A percentile compares a stretch with the other conserved stretches of the same genome.
Conservation (phyloP, 2,329 filamentous ascomycete species). For the Westerdykella sp. region DNA sequence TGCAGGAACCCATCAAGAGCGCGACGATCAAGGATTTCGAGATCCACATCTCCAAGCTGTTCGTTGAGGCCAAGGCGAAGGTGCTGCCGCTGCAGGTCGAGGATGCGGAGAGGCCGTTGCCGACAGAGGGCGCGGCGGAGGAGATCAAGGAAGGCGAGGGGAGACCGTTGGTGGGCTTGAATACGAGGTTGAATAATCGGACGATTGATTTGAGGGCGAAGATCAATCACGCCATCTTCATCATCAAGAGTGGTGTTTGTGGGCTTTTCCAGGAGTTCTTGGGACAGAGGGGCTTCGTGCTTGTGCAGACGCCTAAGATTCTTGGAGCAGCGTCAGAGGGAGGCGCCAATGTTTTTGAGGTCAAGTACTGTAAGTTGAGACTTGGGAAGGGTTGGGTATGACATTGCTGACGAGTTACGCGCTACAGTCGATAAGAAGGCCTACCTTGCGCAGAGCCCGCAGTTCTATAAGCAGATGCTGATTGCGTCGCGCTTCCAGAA, state of each 20-base stretch:
- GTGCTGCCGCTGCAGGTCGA: conserved; percentile 55
- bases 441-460: conserved; percentile 72
- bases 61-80: conserved; percentile 62
- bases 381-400: no score
- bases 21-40: conserved; percentile 74
- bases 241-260: conserved; percentile 59
- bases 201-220: conserved; percentile 88
- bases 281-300: conserved; percentile 64
- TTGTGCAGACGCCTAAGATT: conserved; percentile 84
- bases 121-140: conserved; percentile 43
- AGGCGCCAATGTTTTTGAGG: conserved; percentile 82
- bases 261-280: conserved; percentile 76
- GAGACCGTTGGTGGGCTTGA: conserved; percentile 68
- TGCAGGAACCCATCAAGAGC: conserved; percentile 82
- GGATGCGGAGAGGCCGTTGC: conserved; percentile 48
- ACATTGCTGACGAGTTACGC: no score
- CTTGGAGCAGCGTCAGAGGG: conserved; percentile 89
- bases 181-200: conserved; percentile 83
- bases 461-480: conserved; percentile 84
- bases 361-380: conserved; percentile 65
- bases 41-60: conserved; percentile 82
- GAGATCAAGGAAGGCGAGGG: conserved; percentile 49
- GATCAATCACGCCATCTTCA: conserved; percentile 83
- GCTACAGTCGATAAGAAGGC: conserved; percentile 57
- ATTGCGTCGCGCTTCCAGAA: conserved; percentile 72